Evolutionary conservation across 2,329 filamentous ascomycete genomes (phyloP), one percentile per base, ranked within the genome.

Genomic region (Aspergillus hiratsukae): DNA sequence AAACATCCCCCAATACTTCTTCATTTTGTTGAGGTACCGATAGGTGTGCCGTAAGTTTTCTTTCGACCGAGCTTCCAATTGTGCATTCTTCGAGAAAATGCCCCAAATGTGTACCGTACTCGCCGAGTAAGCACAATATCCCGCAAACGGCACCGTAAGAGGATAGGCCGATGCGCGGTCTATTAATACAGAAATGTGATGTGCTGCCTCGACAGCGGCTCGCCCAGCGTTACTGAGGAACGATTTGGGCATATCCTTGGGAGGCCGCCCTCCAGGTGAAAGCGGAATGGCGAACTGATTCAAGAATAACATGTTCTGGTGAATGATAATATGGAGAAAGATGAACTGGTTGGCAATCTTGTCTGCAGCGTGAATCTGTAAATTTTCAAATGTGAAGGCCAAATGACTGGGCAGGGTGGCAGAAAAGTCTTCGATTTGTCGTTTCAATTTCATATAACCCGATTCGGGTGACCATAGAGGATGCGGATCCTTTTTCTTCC

Each of bases 1-100:
- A 69, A 97, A 97, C 88, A 97, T 96, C 58, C 93, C 94, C 94
- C 94, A 99, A 67, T 94, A 92, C 58, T 90, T 90, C 79, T 96
- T 97, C 90, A 97, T 96, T 74, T 90, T 94, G 54, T 88, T 88
- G 48, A 99, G 77, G 66, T 94, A 97, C 67, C 88, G 90, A 66
- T 97, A 88, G 62, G 96, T 97, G 61, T 87, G 89, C 1, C 89
- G 86, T 17, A 97, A 79, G 66, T 96, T 92, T 61, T 87, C 85
- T 75, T 95, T 96, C 8, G 90, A 91, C 8, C 84, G 83, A 11
- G 83, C 82, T 70, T 96, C 90, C 51, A 95, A 81, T 10, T 84
- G 78, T 14, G 86, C 78, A 62, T 95, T 92, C 60, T 90, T 90
- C 3, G 91, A 94, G 69, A 96, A 95, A 3, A 95, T 91, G 5